A percentile compares a stretch with the other conserved stretches of the same genome.
Conservation (phyloP, 2,329 filamentous ascomycete species). For the Lasiodiplodia theobromae region DNA sequence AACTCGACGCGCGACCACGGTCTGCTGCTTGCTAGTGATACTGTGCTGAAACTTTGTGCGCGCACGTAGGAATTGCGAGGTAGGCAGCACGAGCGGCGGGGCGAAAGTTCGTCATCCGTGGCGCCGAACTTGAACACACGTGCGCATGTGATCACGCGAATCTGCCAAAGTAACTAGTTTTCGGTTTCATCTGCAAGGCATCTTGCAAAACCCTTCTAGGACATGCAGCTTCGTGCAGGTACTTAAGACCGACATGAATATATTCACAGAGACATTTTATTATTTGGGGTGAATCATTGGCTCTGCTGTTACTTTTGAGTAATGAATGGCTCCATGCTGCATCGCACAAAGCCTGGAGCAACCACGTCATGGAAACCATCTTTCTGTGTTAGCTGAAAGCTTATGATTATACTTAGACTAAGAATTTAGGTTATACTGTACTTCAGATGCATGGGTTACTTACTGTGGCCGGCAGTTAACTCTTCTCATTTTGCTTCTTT, state of each 20-base stretch:
- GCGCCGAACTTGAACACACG: neutral
- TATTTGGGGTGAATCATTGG: neutral
- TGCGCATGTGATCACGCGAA: slow-evolving; percentile 3
- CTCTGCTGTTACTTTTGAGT: neutral
- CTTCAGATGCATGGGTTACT: neutral
- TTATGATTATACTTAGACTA: neutral
- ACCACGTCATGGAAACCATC: neutral
- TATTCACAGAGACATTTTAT: neutral
- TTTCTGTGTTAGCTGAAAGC: neutral
- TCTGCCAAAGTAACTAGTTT: neutral
- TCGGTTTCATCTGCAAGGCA: neutral
- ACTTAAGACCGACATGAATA: neutral
- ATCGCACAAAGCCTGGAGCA: neutral
- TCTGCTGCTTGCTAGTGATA: neutral
- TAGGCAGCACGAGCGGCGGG: neutral
- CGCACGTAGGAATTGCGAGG: neutral
- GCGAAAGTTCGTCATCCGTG: slow-evolving; percentile 3
- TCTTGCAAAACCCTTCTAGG: neutral
- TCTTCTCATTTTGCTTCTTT: neutral
- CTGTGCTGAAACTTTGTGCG: neutral
- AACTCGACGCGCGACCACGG: neutral
- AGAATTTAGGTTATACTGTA: neutral
- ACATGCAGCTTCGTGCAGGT: neutral
- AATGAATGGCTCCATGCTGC: neutral
- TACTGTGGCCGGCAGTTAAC: neutral